These are phyloP conservation scores for Graphilbum fragrans DNA, from an alignment of 2,329 filamentous ascomycete genomes.

Conservation along the genomic window DNA sequence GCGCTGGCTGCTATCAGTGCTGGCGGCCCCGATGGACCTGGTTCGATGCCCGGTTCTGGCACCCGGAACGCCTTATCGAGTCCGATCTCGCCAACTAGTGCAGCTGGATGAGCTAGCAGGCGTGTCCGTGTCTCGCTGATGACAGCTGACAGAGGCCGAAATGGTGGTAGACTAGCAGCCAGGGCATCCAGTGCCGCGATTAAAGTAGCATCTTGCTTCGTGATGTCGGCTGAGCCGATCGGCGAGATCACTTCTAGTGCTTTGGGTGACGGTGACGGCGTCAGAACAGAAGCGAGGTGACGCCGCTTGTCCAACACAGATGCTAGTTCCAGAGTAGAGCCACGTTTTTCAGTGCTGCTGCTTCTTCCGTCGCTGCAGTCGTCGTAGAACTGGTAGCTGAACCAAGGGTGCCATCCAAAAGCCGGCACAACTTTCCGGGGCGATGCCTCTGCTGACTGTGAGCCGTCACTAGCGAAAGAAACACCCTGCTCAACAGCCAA, in stretches of 20 bases:
- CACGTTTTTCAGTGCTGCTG: background rate
- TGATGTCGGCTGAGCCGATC: background rate
- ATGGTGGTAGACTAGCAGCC: constrained; percentile 41
- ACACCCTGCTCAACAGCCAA: constrained; percentile 45
- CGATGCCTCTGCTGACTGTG: background rate
- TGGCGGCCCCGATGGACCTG: constrained; percentile 15
- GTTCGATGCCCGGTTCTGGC: constrained; percentile 40
- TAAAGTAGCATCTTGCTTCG: constrained; percentile 13
- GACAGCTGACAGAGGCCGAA: constrained; percentile 35
- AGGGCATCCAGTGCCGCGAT: constrained; percentile 30
- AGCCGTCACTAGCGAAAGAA: constrained; percentile 13
- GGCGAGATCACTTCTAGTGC: no score
- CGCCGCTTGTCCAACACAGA: constrained; percentile 24
- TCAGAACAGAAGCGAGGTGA: constrained; percentile 58
- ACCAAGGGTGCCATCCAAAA: constrained; percentile 89
- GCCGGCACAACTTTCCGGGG: constrained; percentile 40
- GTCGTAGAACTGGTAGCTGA: constrained; percentile 64
- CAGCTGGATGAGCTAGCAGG: constrained; percentile 42
- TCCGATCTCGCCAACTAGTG: constrained; percentile 66
- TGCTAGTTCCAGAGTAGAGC: constrained; percentile 1
- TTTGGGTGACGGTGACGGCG: constrained; percentile 26
- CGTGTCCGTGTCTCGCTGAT: constrained; percentile 36
- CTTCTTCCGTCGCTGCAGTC: constrained; percentile 25
- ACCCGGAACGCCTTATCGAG: constrained; percentile 68
- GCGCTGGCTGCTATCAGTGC: constrained; percentile 6